Conservation (phyloP, 2,329 filamentous ascomycete species). For the Pseudogymnoascus sp. region DNA sequence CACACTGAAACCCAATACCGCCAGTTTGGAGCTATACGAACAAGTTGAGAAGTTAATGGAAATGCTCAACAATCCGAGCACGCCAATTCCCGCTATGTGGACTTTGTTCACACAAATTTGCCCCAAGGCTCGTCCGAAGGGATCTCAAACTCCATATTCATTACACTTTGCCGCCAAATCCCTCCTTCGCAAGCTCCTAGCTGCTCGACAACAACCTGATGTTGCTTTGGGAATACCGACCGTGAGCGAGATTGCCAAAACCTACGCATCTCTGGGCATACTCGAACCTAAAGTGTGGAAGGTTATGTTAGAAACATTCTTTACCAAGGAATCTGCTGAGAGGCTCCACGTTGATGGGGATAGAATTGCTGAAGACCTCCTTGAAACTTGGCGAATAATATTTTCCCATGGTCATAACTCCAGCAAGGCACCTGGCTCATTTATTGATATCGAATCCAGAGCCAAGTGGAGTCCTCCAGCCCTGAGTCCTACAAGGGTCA, state of each 20-base stretch:
- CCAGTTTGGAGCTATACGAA: constrained; percentile 23
- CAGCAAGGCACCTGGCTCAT: neutral
- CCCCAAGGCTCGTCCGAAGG: constrained; percentile 18
- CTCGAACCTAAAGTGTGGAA: constrained; percentile 23
- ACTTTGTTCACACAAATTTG: constrained; percentile 28
- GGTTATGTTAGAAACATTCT: constrained; percentile 19
- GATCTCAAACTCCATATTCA: constrained; percentile 17
- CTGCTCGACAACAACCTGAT: constrained; percentile 19
- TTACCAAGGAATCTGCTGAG: neutral
- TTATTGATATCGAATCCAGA: neutral
- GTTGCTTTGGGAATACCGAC: constrained; percentile 21
- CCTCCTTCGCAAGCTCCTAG: constrained; percentile 20
- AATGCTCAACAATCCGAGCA: constrained; percentile 20
- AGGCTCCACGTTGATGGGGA: neutral
- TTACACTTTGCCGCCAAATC: constrained; percentile 15
- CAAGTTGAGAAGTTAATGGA: constrained; percentile 22
- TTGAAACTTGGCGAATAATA: constrained; percentile 23
- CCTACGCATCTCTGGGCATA: constrained; percentile 21
- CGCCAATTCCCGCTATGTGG: constrained; percentile 23
- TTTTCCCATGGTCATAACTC: neutral
- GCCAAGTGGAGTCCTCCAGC: neutral
- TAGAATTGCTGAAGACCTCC: constrained; percentile 19
- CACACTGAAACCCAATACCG: constrained; percentile 7
- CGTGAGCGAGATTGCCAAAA: constrained; percentile 22
- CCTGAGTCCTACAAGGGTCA: constrained; percentile 10